Evolutionary conservation across 352 stramenopile species (phyloP).

Genomic region (Pythium diclinum): DNA sequence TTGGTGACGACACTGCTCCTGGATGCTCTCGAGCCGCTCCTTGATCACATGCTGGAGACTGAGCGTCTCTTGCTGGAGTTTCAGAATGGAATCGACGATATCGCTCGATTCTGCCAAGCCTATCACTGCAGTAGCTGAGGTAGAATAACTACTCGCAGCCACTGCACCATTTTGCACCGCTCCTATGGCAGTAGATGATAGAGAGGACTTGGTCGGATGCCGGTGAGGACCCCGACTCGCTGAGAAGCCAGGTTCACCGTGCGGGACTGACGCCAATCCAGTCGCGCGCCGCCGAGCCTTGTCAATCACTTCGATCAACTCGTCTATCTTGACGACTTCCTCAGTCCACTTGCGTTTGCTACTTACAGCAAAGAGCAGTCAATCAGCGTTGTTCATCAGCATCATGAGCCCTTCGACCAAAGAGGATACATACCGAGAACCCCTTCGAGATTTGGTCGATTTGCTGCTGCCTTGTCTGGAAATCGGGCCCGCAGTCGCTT

Average conservation of each 20-base stretch:
- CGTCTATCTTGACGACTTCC: constrained; percentile 55
- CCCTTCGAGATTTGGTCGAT: neutral
- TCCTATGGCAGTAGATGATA: neutral
- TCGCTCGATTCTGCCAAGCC: constrained; percentile 10
- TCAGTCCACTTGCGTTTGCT: constrained; percentile 50
- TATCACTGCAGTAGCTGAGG: neutral
- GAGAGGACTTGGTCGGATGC: neutral
- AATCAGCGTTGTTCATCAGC: neutral
- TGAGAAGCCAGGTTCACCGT: neutral
- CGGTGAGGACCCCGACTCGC: neutral
- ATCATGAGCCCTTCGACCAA: neutral
- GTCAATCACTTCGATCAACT: constrained; percentile 65
- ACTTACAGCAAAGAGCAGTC: neutral
- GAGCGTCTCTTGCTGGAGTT: constrained; percentile 52
- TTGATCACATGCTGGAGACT: constrained; percentile 54
- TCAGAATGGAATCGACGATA: constrained; percentile 50
- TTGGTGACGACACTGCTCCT: constrained; percentile 33
- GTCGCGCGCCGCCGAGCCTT: constrained; percentile 33
- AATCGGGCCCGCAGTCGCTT: neutral
- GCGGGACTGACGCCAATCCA: constrained; percentile 4
- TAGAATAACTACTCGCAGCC: neutral
- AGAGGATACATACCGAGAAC: neutral
- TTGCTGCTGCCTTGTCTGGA: neutral
- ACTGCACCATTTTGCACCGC: constrained; percentile 8
- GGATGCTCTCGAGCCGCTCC: constrained; percentile 39